Percentiles rank a stretch among this genome's conserved stretches.
Evolutionary conservation across 2,329 filamentous ascomycete genomes (phyloP).

Genomic region (Eurotiales sp.): DNA sequence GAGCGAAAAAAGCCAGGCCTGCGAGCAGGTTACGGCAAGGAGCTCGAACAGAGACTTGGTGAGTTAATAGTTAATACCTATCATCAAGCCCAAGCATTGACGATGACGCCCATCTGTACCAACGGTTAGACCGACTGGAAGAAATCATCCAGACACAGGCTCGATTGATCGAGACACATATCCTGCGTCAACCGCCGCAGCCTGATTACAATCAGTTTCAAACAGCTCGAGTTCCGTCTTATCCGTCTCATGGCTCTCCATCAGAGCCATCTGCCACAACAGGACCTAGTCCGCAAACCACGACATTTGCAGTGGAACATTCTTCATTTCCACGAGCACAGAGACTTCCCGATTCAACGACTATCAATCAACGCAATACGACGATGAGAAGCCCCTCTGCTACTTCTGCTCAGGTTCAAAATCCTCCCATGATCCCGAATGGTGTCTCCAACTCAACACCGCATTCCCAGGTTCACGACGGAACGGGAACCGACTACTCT

Average conservation of each 20-base stretch:
- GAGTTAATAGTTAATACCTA: not conserved
- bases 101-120: too few relatives aligned
- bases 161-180: conserved; percentile 60
- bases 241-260: conserved; percentile 44
- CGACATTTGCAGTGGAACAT: conserved; percentile 60
- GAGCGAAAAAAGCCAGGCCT: conserved; percentile 68
- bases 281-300: conserved; percentile 56
- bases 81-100: too few relatives aligned
- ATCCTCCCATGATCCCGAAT: conserved; percentile 22
- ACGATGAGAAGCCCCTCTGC: conserved; percentile 38
- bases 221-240: conserved; percentile 23
- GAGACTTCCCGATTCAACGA: conserved; percentile 44
- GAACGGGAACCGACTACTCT: conserved; percentile 36
- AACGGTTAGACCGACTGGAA: conserved; percentile 57
- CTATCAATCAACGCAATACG: conserved; percentile 44
- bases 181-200: conserved; percentile 37
- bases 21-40: conserved; percentile 64
- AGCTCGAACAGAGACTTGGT: conserved; percentile 66
- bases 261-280: conserved; percentile 49
- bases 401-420: conserved; percentile 26
- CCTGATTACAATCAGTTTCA: conserved; percentile 24
- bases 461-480: conserved; percentile 24
- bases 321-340: conserved; percentile 47
- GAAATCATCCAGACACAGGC: conserved; percentile 63
- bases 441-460: conserved; percentile 21